Evolutionary conservation across 1,139 yeast species (phyloP).

Genomic region (Taphrina betulina): DNA sequence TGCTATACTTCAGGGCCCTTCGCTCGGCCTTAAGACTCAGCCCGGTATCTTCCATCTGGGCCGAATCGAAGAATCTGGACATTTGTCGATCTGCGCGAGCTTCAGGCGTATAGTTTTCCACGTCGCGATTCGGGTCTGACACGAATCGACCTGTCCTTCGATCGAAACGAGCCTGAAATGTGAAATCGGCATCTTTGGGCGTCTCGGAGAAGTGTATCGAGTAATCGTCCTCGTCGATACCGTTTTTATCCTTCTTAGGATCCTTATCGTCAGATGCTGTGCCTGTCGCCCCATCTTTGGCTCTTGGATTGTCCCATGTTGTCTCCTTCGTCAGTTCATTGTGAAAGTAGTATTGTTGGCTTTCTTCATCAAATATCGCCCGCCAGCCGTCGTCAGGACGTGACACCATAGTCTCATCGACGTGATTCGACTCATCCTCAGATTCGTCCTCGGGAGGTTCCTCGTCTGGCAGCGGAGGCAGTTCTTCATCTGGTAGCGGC

Average conservation of each 20-base stretch:
- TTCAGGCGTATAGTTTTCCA: conserved; percentile 20
- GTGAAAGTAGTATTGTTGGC: conserved; percentile 41
- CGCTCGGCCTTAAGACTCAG: conserved; percentile 39
- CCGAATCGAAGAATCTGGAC: conserved; percentile 34
- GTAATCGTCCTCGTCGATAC: not conserved
- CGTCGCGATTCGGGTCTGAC: conserved; percentile 22
- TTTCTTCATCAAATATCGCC: conserved; percentile 41
- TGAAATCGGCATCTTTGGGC: conserved; percentile 6
- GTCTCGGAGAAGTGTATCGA: not conserved
- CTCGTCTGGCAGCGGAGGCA: not conserved
- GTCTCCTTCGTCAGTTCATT: conserved; percentile 41
- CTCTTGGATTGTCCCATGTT: conserved; percentile 43
- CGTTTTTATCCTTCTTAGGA: not conserved
- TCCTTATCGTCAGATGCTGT: not conserved
- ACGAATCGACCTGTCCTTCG: conserved; percentile 32
- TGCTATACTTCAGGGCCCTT: conserved; percentile 38
- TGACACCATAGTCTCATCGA: not conserved
- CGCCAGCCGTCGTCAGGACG: conserved; percentile 44
- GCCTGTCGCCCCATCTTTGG: conserved; percentile 3
- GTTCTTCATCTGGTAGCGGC: not conserved
- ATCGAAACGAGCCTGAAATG: conserved; percentile 30
- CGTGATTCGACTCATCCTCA: not conserved
- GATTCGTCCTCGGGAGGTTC: not conserved
- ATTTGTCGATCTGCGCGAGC: conserved; percentile 31
- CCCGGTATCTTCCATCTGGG: conserved; percentile 38